Percentiles rank a stretch among this genome's conserved stretches.
phyloP scores from a whole-genome alignment of 176 grass and related monocot species.

The Dactylis glomerata region DNA sequence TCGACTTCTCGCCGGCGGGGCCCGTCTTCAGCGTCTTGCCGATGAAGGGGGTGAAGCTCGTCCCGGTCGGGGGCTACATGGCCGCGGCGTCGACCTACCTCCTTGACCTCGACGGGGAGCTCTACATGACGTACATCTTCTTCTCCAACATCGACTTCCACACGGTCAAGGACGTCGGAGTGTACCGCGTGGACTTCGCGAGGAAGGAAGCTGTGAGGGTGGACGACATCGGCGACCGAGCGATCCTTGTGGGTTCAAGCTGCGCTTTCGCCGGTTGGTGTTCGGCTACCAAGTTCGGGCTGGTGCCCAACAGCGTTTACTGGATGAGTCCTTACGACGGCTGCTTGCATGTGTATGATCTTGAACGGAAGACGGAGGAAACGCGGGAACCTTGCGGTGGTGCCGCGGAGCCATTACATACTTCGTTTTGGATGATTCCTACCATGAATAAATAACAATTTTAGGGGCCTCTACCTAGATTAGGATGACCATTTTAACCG shows the following conservation, averaged over 20 bases:
- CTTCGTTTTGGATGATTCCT: background rate
- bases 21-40: background rate
- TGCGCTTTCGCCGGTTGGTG: background rate
- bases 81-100: background rate
- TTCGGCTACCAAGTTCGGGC: background rate
- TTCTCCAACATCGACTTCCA: background rate
- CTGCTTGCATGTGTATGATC: background rate
- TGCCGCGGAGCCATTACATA: background rate
- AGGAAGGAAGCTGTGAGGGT: background rate
- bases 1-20: background rate
- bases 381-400: background rate
- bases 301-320: background rate
- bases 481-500: no score
- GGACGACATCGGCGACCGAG: background rate
- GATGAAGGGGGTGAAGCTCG: background rate
- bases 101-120: background rate
- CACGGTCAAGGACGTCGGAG: background rate
- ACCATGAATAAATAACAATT: background rate
- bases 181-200: background rate
- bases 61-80: background rate
- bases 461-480: no score
- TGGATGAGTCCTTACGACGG: background rate
- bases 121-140: background rate
- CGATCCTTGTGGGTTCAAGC: background rate
- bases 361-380: background rate